A percentile compares a stretch with the other conserved stretches of the same genome.
Evolutionary conservation across 257 asterid genomes (phyloP).

Genomic region (Solanum dulcamara): DNA sequence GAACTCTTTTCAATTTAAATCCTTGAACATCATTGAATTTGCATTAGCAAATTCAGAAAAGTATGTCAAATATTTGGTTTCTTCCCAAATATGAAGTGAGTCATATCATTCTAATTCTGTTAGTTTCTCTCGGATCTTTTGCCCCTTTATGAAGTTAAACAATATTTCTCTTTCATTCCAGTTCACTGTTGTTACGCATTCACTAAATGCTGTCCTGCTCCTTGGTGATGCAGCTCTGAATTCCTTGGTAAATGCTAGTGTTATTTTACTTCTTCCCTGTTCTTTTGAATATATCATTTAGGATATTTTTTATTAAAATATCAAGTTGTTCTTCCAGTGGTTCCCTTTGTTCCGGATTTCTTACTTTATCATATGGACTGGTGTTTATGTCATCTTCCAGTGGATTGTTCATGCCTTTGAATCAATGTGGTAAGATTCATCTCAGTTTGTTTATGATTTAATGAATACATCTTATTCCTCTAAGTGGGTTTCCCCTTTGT

Average conservation of each 20-base stretch:
- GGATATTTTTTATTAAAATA: background rate
- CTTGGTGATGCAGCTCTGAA: constrained; percentile 76
- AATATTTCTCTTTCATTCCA: constrained; percentile 6
- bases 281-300: background rate
- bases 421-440: constrained; percentile 41
- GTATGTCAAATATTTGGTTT: background rate
- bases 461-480: background rate
- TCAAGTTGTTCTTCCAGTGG: constrained; percentile 32
- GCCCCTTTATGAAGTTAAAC: background rate
- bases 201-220: constrained; percentile 58
- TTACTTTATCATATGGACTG: constrained; percentile 68
- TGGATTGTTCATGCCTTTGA: constrained; percentile 69
- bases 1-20: background rate
- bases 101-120: background rate
- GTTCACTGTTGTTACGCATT: constrained; percentile 83
- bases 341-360: constrained; percentile 77
- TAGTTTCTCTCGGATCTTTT: background rate
- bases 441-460: background rate
- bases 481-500: background rate
- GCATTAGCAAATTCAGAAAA: background rate
- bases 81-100: background rate
- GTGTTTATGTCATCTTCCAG: constrained; percentile 69
- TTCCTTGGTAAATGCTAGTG: constrained; percentile 51
- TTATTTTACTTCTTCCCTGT: background rate
- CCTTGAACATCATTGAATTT: background rate